Base-by-base conservation (phyloP, 169 alveolate genomes). In the Plasmodium ovale region DNA sequence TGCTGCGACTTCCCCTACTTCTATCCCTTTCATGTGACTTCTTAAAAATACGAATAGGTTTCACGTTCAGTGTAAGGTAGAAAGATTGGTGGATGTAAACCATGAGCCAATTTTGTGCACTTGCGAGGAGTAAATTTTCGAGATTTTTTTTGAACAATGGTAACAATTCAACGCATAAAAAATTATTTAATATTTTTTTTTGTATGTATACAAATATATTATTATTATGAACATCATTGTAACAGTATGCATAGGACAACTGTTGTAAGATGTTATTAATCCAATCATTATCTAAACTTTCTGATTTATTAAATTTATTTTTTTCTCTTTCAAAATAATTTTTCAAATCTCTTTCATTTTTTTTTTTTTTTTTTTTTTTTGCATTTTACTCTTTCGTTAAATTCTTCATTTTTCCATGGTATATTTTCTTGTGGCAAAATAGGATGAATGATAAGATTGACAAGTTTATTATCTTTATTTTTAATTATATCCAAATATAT, bases 401-500 rank as follows among this genome's bases (percentile, higher is more conserved):
- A 93, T 12, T 74, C 92, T 25, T 93, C 95, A 35, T 37, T 60
- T 88, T 77, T 89, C 93, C 93, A 87, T 1, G 93, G 88, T 14
- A 92, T 77, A 19, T 54, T 73, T 85, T 93, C 96, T 9, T 53
- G 44, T 9, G 93, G 94, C 39, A 84, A 82, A 23, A 93, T 54
- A 12, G 96, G 96, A 71, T 93, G 96, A 21, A 93, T 39, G 21
- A 91, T 87, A 19, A 91, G 37, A 44, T 92, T 23, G 33, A 93
- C 65, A 16, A 71, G 44, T 16, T 93, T 94, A 59, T 89, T 91
- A 51, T 92, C 92, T 65, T 92, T 85, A 65, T 92, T 56, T 47
- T 93, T 88, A 67, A 93, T n/a, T 19, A 93, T 79, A 21, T 89
- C 94, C 7, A 93, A 60, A 71, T 93, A 93, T 25, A 93, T 82